These are phyloP conservation scores for Cetraspora pellucida DNA, from an alignment of 192 early-diverging fungal species.

Conservation along the genomic window DNA sequence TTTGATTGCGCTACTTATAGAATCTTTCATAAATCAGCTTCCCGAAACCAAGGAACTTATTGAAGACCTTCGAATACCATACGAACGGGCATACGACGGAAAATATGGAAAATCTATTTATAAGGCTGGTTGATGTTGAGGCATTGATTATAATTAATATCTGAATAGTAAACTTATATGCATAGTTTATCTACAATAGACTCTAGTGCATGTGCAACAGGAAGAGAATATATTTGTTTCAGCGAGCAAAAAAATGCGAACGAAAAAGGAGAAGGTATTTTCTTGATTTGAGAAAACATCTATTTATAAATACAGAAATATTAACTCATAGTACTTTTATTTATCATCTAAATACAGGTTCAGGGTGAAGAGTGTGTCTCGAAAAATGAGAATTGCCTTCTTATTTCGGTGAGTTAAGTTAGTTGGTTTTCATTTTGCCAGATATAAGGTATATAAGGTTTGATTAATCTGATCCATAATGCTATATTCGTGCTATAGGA, in stretches of 20 bases:
- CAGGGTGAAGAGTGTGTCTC: conserved; percentile 13
- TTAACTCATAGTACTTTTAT: conserved; percentile 2
- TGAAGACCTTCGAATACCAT: conserved; percentile 3
- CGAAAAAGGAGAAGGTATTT: conserved; percentile 14
- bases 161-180: conserved; percentile 19
- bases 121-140: conserved; percentile 19
- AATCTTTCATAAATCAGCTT: conserved; percentile 10
- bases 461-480: conserved; percentile 18
- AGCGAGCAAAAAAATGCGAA: conserved; percentile 7
- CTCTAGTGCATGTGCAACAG: conserved; percentile 1
- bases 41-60: conserved; percentile 13
- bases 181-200: conserved; percentile 19
- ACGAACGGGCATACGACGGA: conserved; percentile 7
- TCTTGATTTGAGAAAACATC: conserved; percentile 13
- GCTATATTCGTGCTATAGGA: conserved; percentile 3
- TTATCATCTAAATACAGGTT: conserved; percentile 9
- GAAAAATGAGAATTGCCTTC: background rate
- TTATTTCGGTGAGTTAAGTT: conserved; percentile 12
- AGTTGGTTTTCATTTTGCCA: background rate
- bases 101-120: conserved; percentile 24
- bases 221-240: conserved; percentile 12
- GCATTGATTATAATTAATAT: conserved; percentile 1
- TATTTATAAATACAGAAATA: background rate
- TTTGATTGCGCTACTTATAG: conserved; percentile 8
- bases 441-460: conserved; percentile 15